phyloP scores from a whole-genome alignment of 768 basidiomycete species.

The Obba rivulosa region DNA sequence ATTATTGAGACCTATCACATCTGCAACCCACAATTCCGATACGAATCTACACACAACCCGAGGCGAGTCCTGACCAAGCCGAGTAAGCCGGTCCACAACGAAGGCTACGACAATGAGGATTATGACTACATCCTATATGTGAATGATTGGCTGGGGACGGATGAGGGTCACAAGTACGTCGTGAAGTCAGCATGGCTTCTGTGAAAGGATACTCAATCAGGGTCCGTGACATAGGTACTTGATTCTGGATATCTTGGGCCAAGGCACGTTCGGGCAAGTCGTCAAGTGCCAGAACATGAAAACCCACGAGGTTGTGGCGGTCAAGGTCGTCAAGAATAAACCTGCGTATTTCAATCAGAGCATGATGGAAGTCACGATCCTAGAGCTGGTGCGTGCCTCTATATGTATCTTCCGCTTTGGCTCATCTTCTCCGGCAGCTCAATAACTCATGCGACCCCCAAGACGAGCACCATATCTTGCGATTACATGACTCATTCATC shows the following conservation, averaged over 20 bases:
- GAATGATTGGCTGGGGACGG: constrained; percentile 93
- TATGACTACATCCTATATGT: constrained; percentile 99
- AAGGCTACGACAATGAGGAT: constrained; percentile 98
- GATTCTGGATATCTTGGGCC: constrained; percentile 96
- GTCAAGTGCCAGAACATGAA: constrained; percentile 99
- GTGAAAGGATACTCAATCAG: neutral
- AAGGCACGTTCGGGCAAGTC: constrained; percentile 98
- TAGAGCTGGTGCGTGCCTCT: constrained; percentile 72
- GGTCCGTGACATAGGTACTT: constrained; percentile 59
- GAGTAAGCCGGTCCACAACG: constrained; percentile 91
- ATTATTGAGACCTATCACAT: constrained; percentile 89
- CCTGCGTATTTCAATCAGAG: constrained; percentile 99
- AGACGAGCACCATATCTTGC: constrained; percentile 95
- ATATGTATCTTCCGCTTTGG: neutral
- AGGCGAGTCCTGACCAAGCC: constrained; percentile 96
- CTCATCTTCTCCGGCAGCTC: constrained; percentile 44
- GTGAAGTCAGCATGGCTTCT: constrained; percentile 5
- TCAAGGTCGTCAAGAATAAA: constrained; percentile 99
- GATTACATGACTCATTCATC: constrained; percentile 93
- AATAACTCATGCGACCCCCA: constrained; percentile 92
- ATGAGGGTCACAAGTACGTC: constrained; percentile 90
- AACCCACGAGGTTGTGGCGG: constrained; percentile 97
- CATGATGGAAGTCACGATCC: constrained; percentile 99
- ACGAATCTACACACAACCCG: constrained; percentile 93
- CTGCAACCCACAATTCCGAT: constrained; percentile 92